These are phyloP conservation scores for Vigna unguiculata DNA, from an alignment of 306 rosid species.

Conservation along the genomic window DNA sequence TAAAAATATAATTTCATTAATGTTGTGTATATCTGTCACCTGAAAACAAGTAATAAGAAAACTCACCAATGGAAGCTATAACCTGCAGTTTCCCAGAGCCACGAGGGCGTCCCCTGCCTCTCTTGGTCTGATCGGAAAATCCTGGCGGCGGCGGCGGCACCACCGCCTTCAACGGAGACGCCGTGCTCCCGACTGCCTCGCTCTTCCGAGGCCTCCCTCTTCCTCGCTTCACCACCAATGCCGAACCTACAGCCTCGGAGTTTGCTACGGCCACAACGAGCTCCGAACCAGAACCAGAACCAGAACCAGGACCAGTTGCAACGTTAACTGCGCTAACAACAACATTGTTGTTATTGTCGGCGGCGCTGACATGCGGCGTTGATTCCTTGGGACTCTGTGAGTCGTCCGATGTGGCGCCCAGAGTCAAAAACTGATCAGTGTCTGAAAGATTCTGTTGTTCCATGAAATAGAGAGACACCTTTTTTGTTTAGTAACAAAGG, in stretches of 20 bases:
- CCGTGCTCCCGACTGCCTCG: neutral
- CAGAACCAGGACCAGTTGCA: constrained; percentile 30
- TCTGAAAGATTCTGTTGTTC: constrained; percentile 13
- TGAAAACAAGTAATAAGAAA: neutral
- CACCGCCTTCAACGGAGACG: neutral
- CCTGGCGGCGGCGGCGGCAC: constrained; percentile 12
- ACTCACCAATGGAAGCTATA: constrained; percentile 60
- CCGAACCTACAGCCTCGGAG: constrained; percentile 10
- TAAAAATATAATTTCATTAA: too few species aligned
- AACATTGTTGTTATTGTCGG: neutral
- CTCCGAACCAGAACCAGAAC: constrained; percentile 31
- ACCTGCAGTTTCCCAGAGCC: constrained; percentile 61
- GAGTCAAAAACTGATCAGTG: constrained; percentile 7
- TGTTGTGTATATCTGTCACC: too few species aligned
- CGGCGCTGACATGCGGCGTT: neutral
- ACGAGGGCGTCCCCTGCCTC: constrained; percentile 65
- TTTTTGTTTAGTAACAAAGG: neutral
- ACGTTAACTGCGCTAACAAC: neutral
- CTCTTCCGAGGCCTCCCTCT: constrained; percentile 65
- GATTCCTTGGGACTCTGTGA: neutral
- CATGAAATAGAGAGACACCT: constrained; percentile 34
- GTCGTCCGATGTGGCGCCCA: neutral
- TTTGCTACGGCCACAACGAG: neutral
- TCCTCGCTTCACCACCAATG: constrained; percentile 37
- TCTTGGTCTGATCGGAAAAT: neutral